Conservation (phyloP, 139 green algal genomes). For the Monoraphidium neglectum region DNA sequence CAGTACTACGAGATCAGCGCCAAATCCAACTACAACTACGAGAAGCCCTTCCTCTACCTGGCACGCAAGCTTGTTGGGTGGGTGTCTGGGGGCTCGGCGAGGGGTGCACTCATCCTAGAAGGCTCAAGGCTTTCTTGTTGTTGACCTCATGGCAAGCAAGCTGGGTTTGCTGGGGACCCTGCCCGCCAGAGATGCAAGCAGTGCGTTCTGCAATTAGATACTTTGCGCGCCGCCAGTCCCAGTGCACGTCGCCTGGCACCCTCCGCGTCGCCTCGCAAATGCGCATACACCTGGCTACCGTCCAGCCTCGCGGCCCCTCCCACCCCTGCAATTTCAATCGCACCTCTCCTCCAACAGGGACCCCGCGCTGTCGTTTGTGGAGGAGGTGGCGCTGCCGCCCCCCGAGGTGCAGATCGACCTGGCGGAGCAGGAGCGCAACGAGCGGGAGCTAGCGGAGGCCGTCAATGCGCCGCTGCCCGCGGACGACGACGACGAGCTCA, state of each 20-base stretch:
- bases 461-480: slow-evolving; percentile 63
- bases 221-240: no score
- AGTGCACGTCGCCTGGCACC: no score
- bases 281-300: no score
- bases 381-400: slow-evolving; percentile 91
- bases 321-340: no score
- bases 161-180: no score
- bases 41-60: slow-evolving; percentile 99
- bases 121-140: no score
- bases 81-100: not conserved
- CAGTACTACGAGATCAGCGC: slow-evolving; percentile 99
- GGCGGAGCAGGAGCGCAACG: slow-evolving; percentile 83
- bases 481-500: slow-evolving; percentile 73
- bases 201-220: no score
- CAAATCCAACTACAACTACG: slow-evolving; percentile 99
- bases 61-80: slow-evolving; percentile 96
- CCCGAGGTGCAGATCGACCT: slow-evolving; percentile 94
- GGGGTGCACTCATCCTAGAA: no score
- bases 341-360: slow-evolving; percentile 78
- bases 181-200: no score
- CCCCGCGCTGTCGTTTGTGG: slow-evolving; percentile 93
- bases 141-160: no score
- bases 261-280: no score
- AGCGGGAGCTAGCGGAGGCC: slow-evolving; percentile 59
- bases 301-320: no score